phyloP scores from a whole-genome alignment of 495 filamentous ascomycete genomes.

The Aspergillus heteromorphus region DNA sequence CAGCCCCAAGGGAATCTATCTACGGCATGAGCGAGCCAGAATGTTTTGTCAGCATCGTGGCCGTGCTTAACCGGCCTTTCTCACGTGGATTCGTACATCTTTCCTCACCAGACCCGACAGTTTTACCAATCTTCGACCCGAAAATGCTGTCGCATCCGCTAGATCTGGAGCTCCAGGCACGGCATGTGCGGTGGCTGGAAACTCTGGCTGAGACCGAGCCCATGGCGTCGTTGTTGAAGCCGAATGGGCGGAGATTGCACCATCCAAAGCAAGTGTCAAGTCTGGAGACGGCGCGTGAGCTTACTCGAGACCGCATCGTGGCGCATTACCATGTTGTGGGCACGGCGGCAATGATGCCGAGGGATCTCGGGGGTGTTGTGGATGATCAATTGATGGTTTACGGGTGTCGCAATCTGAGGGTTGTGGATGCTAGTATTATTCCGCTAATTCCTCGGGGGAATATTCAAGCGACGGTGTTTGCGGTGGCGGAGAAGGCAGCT shows the following conservation, averaged over 20 bases:
- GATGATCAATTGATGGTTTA: conserved; percentile 35
- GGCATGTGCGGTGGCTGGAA: conserved; percentile 6
- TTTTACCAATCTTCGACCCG: background rate
- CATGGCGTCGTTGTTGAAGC: background rate
- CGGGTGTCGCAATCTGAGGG: conserved; percentile 36
- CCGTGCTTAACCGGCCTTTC: conserved; percentile 49
- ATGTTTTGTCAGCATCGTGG: conserved; percentile 2
- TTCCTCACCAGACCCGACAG: background rate
- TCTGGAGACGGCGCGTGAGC: background rate
- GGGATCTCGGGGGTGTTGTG: conserved; percentile 30
- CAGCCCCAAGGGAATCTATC: background rate
- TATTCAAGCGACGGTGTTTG: conserved; percentile 44
- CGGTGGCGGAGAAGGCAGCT: conserved; percentile 47
- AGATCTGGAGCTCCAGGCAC: conserved; percentile 17
- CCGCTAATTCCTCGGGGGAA: conserved; percentile 42
- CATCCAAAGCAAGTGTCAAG: background rate
- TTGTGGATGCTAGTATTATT: conserved; percentile 49
- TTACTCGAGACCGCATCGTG: background rate
- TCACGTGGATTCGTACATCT: conserved; percentile 46
- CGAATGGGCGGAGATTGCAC: background rate
- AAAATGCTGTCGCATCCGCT: background rate
- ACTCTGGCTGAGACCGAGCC: background rate
- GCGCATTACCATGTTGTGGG: background rate
- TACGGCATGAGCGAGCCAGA: conserved; percentile 1
- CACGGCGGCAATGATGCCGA: background rate